phyloP scores from a whole-genome alignment of 139 green algal species.

The Ettlia oleoabundans region DNA sequence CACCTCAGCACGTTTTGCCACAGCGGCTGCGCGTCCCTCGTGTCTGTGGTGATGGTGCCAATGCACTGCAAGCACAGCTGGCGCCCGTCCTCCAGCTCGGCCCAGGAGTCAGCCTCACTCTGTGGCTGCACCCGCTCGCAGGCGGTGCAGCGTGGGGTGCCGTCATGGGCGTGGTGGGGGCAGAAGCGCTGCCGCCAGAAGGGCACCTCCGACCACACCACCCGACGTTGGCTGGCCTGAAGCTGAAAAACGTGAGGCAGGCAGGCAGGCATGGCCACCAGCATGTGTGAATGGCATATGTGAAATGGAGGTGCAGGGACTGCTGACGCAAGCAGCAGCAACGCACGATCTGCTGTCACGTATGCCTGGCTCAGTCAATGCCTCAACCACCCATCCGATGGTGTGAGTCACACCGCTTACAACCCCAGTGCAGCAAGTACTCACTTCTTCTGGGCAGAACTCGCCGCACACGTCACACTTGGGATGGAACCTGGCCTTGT shows the following conservation, averaged over 20 bases:
- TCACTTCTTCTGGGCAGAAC: slow-evolving; percentile 50
- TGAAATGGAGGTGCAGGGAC: too few species aligned
- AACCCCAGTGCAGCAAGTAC: not conserved
- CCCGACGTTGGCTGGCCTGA: slow-evolving; percentile 34
- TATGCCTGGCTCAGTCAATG: too few species aligned
- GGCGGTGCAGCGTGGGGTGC: slow-evolving; percentile 69
- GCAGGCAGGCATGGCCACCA: too few species aligned
- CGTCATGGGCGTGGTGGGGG: slow-evolving; percentile 57
- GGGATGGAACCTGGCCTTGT: slow-evolving; percentile 55
- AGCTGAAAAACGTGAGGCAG: slow-evolving; percentile 13
- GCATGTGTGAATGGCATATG: too few species aligned
- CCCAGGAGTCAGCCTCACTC: slow-evolving; percentile 46
- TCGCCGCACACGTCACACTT: slow-evolving; percentile 68
- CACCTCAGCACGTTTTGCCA: slow-evolving; percentile 70
- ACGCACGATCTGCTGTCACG: too few species aligned
- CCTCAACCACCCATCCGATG: not conserved
- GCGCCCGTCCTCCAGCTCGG: slow-evolving; percentile 70
- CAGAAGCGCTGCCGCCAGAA: slow-evolving; percentile 79
- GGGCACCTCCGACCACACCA: slow-evolving; percentile 59
- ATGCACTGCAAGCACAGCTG: slow-evolving; percentile 85
- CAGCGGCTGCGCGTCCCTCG: slow-evolving; percentile 75
- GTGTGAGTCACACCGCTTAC: not conserved
- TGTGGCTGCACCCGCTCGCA: slow-evolving; percentile 63
- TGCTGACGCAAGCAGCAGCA: too few species aligned
- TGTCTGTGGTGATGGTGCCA: slow-evolving; percentile 71